Conservation (phyloP, 2,329 filamentous ascomycete species). For the Phoma sp. region DNA sequence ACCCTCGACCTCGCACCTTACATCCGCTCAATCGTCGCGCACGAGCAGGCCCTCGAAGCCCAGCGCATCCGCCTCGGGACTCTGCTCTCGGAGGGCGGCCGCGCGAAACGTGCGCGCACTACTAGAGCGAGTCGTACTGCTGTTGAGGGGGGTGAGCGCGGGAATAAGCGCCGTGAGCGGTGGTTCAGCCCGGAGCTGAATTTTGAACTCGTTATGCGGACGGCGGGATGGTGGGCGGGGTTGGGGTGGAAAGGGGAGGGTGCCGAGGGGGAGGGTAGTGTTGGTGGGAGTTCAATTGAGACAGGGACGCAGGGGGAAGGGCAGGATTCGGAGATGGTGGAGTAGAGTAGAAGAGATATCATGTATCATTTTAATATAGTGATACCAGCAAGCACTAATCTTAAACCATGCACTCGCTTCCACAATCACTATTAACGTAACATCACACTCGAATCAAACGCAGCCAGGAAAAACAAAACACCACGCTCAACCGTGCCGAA, state of each 20-base stretch:
- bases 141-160: slow-evolving; percentile 74
- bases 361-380: too few species aligned
- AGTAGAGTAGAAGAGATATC: neutral
- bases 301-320: slow-evolving; percentile 4
- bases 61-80: slow-evolving; percentile 69
- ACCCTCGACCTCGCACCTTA: slow-evolving; percentile 84
- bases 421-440: too few species aligned
- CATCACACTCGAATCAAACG: too few species aligned
- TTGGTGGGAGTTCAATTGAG: slow-evolving; percentile 2
- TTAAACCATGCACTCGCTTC: neutral
- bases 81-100: slow-evolving; percentile 66
- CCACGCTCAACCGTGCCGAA: too few species aligned
- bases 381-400: neutral
- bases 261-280: neutral
- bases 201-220: slow-evolving; percentile 68
- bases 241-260: slow-evolving; percentile 31
- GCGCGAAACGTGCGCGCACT: slow-evolving; percentile 67
- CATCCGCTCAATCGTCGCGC: slow-evolving; percentile 81
- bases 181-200: slow-evolving; percentile 73
- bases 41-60: slow-evolving; percentile 73
- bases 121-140: slow-evolving; percentile 79
- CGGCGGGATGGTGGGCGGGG: slow-evolving; percentile 56
- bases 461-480: too few species aligned
- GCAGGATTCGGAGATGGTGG: neutral
- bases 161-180: slow-evolving; percentile 69